Evolutionary conservation across 371 early-diverging fungal species (phyloP).

Genomic region (Mucor lusitanicus): DNA sequence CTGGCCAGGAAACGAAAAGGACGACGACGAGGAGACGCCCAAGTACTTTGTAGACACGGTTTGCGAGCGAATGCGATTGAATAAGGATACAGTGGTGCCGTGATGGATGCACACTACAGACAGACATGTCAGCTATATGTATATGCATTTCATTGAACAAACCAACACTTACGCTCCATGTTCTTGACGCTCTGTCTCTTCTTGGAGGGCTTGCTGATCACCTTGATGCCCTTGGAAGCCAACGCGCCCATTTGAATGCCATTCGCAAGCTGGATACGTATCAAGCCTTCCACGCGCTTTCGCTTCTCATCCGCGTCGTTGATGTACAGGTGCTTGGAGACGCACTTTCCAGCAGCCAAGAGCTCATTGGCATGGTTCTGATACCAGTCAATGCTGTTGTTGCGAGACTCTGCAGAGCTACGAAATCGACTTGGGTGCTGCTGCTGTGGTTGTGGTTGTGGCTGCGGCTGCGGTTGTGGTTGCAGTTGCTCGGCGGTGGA

Average conservation of each 20-base stretch:
- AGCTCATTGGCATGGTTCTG: constrained; percentile 19
- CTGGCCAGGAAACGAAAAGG: constrained; percentile 32
- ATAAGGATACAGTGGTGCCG: constrained; percentile 78
- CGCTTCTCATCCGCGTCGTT: constrained; percentile 86
- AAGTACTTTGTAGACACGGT: constrained; percentile 88
- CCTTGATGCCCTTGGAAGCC: constrained; percentile 78
- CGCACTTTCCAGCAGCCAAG: constrained; percentile 57
- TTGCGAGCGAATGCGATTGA: constrained; percentile 86
- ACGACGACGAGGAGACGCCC: constrained; percentile 54
- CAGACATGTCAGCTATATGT: too few relatives aligned
- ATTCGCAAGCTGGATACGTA: constrained; percentile 69
- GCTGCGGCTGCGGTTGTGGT: not conserved
- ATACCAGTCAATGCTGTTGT: constrained; percentile 38
- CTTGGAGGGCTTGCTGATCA: constrained; percentile 85
- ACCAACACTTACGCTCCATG: constrained; percentile 70
- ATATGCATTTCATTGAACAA: too few relatives aligned
- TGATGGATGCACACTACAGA: constrained; percentile 74
- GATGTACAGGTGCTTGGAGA: constrained; percentile 82
- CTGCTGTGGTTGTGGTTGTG: not conserved
- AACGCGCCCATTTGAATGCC: constrained; percentile 70
- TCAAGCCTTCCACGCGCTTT: constrained; percentile 75
- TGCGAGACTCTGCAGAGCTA: not conserved
- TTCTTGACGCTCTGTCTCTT: constrained; percentile 86
- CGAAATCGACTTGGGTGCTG: constrained; percentile 8
- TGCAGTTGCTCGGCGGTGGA: not conserved